phyloP scores from a whole-genome alignment of 306 rosid species.

The Fragaria ananassa region DNA sequence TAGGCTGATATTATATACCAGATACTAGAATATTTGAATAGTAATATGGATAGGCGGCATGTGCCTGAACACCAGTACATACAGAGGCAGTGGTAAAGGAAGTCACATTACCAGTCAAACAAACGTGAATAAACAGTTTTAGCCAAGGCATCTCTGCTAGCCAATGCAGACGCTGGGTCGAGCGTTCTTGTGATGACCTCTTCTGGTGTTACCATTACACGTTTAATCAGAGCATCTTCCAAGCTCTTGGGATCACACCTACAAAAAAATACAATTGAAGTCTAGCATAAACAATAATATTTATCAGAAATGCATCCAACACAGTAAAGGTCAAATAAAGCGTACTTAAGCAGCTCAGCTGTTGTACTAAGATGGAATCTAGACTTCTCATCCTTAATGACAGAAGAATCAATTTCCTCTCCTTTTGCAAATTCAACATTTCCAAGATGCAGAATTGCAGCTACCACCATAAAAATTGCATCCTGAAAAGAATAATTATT shows the following conservation, averaged over 20 bases:
- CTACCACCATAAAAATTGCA: slow-evolving; percentile 91
- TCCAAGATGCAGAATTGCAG: slow-evolving; percentile 96
- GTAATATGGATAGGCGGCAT: not conserved
- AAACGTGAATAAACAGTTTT: slow-evolving; percentile 92
- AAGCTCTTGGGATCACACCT: slow-evolving; percentile 94
- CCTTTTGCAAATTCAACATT: slow-evolving; percentile 95
- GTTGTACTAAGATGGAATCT: slow-evolving; percentile 85
- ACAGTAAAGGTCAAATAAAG: slow-evolving; percentile 23
- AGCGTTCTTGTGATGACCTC: slow-evolving; percentile 98
- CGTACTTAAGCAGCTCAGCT: slow-evolving; percentile 89
- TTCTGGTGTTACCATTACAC: slow-evolving; percentile 99
- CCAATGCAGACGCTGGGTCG: slow-evolving; percentile 90
- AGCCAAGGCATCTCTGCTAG: slow-evolving; percentile 96
- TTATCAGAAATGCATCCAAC: slow-evolving; percentile 18
- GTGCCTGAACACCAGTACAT: not conserved
- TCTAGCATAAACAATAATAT: slow-evolving; percentile 2
- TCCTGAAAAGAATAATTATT: slow-evolving; percentile 48
- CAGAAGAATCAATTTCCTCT: slow-evolving; percentile 91
- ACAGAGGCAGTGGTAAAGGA: slow-evolving; percentile 24
- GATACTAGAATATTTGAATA: not conserved
- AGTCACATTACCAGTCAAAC: slow-evolving; percentile 86
- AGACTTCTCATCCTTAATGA: slow-evolving; percentile 84
- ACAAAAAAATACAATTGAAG: slow-evolving; percentile 12
- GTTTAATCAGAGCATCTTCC: slow-evolving; percentile 96
- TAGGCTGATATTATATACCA: not conserved